A percentile compares a stretch with the other conserved stretches of the same genome.
These are phyloP conservation scores for Solanum chilense DNA, from an alignment of 257 asterid genomes.

Conservation along the genomic window DNA sequence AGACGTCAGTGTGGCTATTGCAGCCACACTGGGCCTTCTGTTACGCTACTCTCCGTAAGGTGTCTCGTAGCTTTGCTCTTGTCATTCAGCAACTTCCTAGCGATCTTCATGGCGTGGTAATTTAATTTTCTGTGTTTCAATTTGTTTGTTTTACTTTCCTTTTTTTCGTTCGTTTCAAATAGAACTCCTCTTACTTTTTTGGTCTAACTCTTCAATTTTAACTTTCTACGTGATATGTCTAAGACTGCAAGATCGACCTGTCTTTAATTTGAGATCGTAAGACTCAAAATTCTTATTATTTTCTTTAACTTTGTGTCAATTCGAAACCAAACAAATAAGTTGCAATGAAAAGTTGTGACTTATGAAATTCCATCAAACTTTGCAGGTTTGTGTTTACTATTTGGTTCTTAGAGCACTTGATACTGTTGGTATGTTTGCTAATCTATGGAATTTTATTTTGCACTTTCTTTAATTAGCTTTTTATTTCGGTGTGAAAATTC, in stretches of 20 bases:
- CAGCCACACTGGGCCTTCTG: slow-evolving; percentile 91
- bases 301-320: neutral
- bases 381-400: slow-evolving; percentile 86
- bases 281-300: neutral
- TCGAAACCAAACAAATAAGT: too few relatives aligned
- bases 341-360: neutral
- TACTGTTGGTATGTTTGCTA: slow-evolving; percentile 43
- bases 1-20: slow-evolving; percentile 53
- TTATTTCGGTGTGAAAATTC: neutral
- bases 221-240: too few relatives aligned
- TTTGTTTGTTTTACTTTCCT: neutral
- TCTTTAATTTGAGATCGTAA: neutral
- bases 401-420: slow-evolving; percentile 96
- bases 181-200: neutral
- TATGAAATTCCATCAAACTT: neutral
- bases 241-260: neutral
- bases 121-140: neutral
- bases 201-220: neutral
- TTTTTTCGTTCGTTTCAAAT: too few relatives aligned
- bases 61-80: slow-evolving; percentile 78
- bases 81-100: slow-evolving; percentile 87
- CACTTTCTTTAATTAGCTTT: neutral
- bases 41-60: slow-evolving; percentile 68
- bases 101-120: slow-evolving; percentile 82
- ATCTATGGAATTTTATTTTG: neutral